Evolutionary conservation across 768 basidiomycete species (phyloP).

Genomic region (Chalciporus piperatus): DNA sequence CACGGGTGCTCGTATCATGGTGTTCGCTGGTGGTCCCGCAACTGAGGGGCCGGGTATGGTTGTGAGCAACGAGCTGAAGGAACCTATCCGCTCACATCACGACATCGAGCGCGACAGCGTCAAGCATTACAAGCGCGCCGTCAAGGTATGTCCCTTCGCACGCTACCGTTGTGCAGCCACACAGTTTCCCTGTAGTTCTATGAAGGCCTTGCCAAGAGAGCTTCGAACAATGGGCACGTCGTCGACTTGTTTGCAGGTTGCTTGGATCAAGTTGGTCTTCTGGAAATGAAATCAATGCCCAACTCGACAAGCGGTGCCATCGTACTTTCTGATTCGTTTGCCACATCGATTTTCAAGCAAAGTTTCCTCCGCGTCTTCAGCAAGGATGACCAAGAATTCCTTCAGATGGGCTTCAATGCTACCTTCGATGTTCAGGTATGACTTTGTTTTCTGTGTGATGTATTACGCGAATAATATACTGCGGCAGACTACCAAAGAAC

Average conservation of each 20-base stretch:
- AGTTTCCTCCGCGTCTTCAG: conserved; percentile 90
- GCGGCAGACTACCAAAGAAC: conserved; percentile 90
- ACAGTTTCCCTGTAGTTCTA: conserved; percentile 68
- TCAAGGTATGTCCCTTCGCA: conserved; percentile 61
- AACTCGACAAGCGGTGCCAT: conserved; percentile 97
- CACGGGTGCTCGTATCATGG: conserved; percentile 94
- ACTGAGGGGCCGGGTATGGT: conserved; percentile 98
- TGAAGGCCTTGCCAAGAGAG: conserved; percentile 89
- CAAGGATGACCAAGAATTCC: conserved; percentile 88
- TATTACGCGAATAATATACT: neutral
- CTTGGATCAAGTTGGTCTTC: conserved; percentile 93
- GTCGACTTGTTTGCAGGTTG: conserved; percentile 96
- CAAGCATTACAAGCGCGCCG: conserved; percentile 95
- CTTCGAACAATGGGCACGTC: conserved; percentile 91
- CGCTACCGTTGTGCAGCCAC: neutral
- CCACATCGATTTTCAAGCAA: conserved; percentile 98
- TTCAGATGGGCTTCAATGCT: conserved; percentile 98
- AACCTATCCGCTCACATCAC: conserved; percentile 97
- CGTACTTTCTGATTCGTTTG: conserved; percentile 94
- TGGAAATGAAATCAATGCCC: conserved; percentile 95
- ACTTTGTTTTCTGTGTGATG: neutral
- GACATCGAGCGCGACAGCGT: conserved; percentile 96
- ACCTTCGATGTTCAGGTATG: conserved; percentile 94
- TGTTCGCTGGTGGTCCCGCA: conserved; percentile 92
- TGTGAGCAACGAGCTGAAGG: conserved; percentile 91